Evolutionary conservation across 1,284 basidiomycete genomes (phyloP), one percentile per base, ranked within the genome.

Genomic region (Leccinum subfulvum): DNA sequence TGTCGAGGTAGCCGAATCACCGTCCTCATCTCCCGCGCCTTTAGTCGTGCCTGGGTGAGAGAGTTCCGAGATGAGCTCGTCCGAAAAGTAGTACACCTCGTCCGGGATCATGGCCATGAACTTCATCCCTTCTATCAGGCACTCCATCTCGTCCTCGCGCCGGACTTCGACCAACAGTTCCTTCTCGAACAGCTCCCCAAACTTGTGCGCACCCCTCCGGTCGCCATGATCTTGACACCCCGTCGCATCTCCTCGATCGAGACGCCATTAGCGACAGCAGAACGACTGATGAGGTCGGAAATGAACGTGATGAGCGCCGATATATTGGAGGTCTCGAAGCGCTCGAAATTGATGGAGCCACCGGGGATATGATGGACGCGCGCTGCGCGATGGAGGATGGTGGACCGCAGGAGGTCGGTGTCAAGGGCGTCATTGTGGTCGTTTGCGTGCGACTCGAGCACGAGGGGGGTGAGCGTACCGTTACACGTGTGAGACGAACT

Each of bases 11-110:
- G 41, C 44, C 2, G 41, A 47, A 14, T 47, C 30, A 23, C 44
- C 49, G 56, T 61, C 69, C 47, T 66, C 65, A 8, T 65, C 62
- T 57, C 54, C 51, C 23, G 44, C 54, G 47, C 65, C 60, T 61
- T 59, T 75, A 35, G 64, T 57, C 44, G 71, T 69, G 60, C 73
- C 70, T 10, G 86, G 83, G 73, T 94, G 92, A 55, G 92, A 90
- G 30, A 94, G 88, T 59, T 86, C 89, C 76, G 94, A 90, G 59
- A 98, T 96, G 68, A 98, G 87, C 78, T 98, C 92, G 78, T 99
- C 97, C 54, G 95, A 97, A 80, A 98, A 99, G 84, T 91, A 98
- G 78, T 98, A 99, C 37, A 96, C 96, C 77, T 99, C 97, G 78
- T 97, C 91, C 35, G 97, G 97, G 64, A 99, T 97, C 73, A 94